These are phyloP conservation scores for Ascochyta lentis DNA, from an alignment of 2,329 filamentous ascomycete species.

Conservation along the genomic window DNA sequence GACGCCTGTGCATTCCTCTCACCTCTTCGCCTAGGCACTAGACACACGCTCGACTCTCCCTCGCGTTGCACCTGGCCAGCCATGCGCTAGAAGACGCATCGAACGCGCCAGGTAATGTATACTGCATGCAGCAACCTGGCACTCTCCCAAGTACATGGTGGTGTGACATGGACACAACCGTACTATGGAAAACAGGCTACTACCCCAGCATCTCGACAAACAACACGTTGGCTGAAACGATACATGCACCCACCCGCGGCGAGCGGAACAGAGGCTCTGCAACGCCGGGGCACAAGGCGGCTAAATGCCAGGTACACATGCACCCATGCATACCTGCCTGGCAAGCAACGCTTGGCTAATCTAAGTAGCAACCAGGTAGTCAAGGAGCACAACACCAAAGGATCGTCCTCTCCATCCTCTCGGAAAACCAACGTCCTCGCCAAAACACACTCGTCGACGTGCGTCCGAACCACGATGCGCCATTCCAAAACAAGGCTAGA, in stretches of 20 bases:
- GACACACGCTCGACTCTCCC: constrained; percentile 7
- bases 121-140: not conserved
- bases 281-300: constrained; percentile 7
- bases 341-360: constrained; percentile 11
- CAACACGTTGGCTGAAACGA: not conserved
- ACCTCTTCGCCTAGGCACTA: not conserved
- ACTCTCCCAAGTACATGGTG: no score
- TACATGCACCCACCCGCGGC: not conserved
- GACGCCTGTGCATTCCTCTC: not conserved
- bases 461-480: not conserved
- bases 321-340: not conserved
- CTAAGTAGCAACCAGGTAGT: not conserved
- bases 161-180: no score
- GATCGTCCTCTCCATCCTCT: not conserved
- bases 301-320: constrained; percentile 9
- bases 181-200: no score
- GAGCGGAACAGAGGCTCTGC: constrained; percentile 11
- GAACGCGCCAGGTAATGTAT: not conserved
- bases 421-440: not conserved
- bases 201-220: not conserved
- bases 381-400: constrained; percentile 1
- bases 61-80: not conserved
- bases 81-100: constrained; percentile 6
- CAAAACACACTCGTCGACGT: not conserved
- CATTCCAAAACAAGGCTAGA: not conserved